Base-by-base conservation (phyloP, 768 basidiomycete genomes). In the Epithele typhae region DNA sequence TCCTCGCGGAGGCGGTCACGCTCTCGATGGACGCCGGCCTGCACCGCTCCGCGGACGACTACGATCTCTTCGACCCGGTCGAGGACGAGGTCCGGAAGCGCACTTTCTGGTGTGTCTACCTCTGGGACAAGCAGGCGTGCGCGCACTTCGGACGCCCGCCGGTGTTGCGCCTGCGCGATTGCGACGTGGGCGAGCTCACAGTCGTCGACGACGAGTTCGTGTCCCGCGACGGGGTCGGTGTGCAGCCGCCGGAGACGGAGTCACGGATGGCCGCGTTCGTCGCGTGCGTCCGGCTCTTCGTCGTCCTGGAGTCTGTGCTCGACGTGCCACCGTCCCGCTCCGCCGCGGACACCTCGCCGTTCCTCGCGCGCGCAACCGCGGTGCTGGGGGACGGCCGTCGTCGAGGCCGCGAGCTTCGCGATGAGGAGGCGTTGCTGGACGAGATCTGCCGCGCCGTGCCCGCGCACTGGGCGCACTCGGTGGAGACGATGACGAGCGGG, bases 91-190 rank as follows among this genome's bases (percentile, higher is more conserved):
- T 92, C 23, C 79, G 93, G 48, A 95, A 94, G 66, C 82, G 92
- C 56, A 95, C 93, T 0, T 96, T 96, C 65, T 96, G 92, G 92
- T 90, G 90, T 49, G 90, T 94, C 22, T 96, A 95, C 67, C 77
- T 90, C 40, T 95, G 93, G 93, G 93, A 96, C 67, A 95, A 96
- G 67, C 92, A 94, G 59, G 80, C 92, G 6, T 73, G 81, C 10
- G 86, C 88, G 48, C 86, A 91, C 64, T 94, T 95, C 62, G 92
- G 93, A 21, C 74, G 92, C 21, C 92, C 92, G 25, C 82, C 92
- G 3, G 78, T 93, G 73, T 75, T 96, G 55, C 78, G 92, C 37
- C 67, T 94, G 51, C 76, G 89, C 52, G 92, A 95, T 61, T 93
- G 91, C 65, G 92, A 96, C 60, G 86, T 93, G n/a, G 76, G 81